Base-by-base conservation (phyloP, 192 early-diverging fungal genomes). In the Linnemannia zychae region DNA sequence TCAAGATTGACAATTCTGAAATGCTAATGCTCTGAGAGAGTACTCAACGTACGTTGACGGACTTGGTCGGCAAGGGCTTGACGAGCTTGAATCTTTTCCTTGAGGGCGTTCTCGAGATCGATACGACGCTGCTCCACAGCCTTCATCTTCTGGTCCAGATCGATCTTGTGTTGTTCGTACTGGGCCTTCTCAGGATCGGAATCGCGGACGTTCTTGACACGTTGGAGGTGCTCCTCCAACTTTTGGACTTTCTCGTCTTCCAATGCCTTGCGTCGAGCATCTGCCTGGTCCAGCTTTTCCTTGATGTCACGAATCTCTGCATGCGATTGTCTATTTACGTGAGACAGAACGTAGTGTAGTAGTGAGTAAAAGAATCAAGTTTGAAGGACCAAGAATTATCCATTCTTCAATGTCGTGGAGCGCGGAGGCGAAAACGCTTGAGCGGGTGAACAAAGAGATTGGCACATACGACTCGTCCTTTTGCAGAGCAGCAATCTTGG, bases 61-160 rank as follows among this genome's bases (percentile, higher is more conserved):
- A 85, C 83, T 85, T 85, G 83, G 3, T 85, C 83, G 16, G 83
- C 83, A 4, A 76, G 57, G 6, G 40, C 50, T 67, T 76, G 83
- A 11, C 77, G 67, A 34, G 77, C 83, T 34, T 76, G 83, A 49
- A 85, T 85, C 69, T 79, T 85, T 20, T 85, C 83, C 63, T 85
- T 85, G n/a, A 85, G 49, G 9, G 73, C 48, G 22, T 70, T 76
- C 50, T 85, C 83, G 20, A 85, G 74, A 65, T 85, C 77, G 12
- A 68, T 28, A 18, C 83, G 67, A 13, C 83, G 77, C 48, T 85
- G 83, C 33, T 85, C 83, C 0, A 74, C 83, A 22, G 77, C 83
- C 70, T 79, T 85, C 83, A 85, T 85, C 74, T 85, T 85, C 47
- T 85, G 73, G 17, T 85, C 83, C 68, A 85, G 34, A 7, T 85